Conservation (phyloP, 108 stramenopile species). For the Cylindrotheca fusiformis region DNA sequence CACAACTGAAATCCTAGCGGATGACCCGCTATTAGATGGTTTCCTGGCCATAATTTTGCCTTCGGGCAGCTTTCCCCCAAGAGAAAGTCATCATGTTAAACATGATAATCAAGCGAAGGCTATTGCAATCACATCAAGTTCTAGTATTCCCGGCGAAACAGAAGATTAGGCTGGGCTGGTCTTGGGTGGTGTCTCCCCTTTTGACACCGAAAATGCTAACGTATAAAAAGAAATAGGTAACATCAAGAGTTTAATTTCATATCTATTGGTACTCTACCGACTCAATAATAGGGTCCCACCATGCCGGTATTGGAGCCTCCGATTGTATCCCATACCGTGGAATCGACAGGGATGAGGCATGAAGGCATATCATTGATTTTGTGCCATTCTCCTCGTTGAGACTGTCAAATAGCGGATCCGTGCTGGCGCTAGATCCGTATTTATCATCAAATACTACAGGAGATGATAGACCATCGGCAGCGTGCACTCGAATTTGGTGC, state of each 20-base stretch:
- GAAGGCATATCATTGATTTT: slow-evolving; percentile 49
- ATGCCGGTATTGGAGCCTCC: slow-evolving; percentile 48
- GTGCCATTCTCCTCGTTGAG: slow-evolving; percentile 19
- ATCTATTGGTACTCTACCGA: not conserved
- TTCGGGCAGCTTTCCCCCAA: slow-evolving; percentile 47
- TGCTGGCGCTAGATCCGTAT: slow-evolving; percentile 23
- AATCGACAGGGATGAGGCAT: slow-evolving; percentile 47
- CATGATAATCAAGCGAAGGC: not conserved
- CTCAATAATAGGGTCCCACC: slow-evolving; percentile 38
- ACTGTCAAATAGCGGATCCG: not conserved
- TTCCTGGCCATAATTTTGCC: slow-evolving; percentile 73
- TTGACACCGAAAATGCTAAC: too few species aligned
- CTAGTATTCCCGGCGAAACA: not conserved
- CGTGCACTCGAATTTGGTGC: slow-evolving; percentile 81
- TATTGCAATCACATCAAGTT: not conserved
- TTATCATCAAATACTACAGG: slow-evolving; percentile 53
- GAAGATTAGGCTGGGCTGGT: too few species aligned
- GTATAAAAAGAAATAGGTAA: too few species aligned
- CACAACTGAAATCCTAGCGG: slow-evolving; percentile 23
- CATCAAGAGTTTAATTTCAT: not conserved
- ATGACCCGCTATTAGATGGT: slow-evolving; percentile 74
- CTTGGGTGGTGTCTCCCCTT: too few species aligned
- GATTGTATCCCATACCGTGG: slow-evolving; percentile 42
- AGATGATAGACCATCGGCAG: slow-evolving; percentile 43
- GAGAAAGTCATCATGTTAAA: not conserved